Evolutionary conservation across 225 moss, liverwort and hornwort genomes (phyloP).

Genomic region (Bryoerythrophyllum caledonicum): DNA sequence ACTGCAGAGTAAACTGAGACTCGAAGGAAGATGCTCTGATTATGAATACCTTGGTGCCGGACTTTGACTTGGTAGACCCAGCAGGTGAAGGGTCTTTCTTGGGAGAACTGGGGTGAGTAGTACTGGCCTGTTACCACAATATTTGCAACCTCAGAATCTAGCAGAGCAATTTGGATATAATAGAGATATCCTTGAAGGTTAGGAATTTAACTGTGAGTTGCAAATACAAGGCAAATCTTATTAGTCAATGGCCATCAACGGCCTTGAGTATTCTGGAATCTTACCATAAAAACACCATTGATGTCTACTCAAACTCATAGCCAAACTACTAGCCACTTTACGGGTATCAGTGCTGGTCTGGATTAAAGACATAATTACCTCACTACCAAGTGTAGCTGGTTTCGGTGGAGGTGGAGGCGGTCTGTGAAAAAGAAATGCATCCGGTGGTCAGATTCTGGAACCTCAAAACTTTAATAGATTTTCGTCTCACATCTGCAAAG

Average conservation of each 20-base stretch:
- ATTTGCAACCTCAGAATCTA: slow-evolving; percentile 16
- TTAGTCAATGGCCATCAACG: too few relatives aligned
- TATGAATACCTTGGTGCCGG: slow-evolving; percentile 29
- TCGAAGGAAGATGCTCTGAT: not conserved
- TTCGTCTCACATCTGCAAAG: not conserved
- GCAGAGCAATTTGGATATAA: slow-evolving; percentile 1
- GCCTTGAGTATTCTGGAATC: not conserved
- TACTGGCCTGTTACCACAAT: slow-evolving; percentile 13
- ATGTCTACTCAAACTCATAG: too few relatives aligned
- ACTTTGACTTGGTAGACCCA: slow-evolving; percentile 28
- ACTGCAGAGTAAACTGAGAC: not conserved
- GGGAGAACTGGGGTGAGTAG: slow-evolving; percentile 19
- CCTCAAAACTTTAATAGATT: not conserved
- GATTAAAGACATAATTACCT: slow-evolving; percentile 25
- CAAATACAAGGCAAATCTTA: too few relatives aligned
- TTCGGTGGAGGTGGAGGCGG: slow-evolving; percentile 30
- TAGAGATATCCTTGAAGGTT: not conserved
- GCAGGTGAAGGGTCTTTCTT: slow-evolving; percentile 28
- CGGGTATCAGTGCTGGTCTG: not conserved
- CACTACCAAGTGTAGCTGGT: slow-evolving; percentile 16
- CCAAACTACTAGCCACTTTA: too few relatives aligned
- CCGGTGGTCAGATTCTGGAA: not conserved
- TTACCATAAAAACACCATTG: too few relatives aligned
- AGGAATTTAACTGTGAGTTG: too few relatives aligned
- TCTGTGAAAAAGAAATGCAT: slow-evolving; percentile 25